phyloP scores from a whole-genome alignment of 2,329 filamentous ascomycete species.

The Fusarium scirpi region DNA sequence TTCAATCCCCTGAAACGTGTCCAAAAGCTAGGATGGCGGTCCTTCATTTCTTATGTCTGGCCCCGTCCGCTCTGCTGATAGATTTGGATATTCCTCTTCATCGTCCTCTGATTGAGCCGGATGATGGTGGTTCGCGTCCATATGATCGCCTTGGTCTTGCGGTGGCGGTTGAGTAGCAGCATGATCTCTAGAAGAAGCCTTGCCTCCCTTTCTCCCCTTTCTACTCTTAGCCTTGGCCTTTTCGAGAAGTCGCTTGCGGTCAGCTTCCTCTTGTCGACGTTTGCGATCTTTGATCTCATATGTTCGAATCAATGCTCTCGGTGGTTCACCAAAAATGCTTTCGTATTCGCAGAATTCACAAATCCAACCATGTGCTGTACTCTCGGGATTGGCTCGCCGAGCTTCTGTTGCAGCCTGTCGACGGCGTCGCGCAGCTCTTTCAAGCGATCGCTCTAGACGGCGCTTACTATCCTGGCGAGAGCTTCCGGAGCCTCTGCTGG shows the following conservation, averaged over 20 bases:
- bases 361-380: conserved; percentile 84
- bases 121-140: conserved; percentile 50
- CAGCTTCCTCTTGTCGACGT: conserved; percentile 84
- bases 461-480: conserved; percentile 71
- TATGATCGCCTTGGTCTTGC: conserved; percentile 38
- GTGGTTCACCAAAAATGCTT: conserved; percentile 89
- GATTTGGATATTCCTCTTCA: conserved; percentile 47
- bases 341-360: conserved; percentile 99
- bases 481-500: conserved; percentile 46
- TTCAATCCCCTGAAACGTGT: conserved; percentile 1
- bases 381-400: conserved; percentile 80
- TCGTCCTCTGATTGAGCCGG: conserved; percentile 56
- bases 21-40: conserved; percentile 27
- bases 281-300: conserved; percentile 96
- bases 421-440: conserved; percentile 80
- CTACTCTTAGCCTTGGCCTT: conserved; percentile 94
- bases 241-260: conserved; percentile 85
- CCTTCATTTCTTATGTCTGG: conserved; percentile 24
- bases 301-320: conserved; percentile 84
- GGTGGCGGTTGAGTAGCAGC: conserved; percentile 39
- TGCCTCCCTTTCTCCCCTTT: conserved; percentile 84
- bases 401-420: conserved; percentile 80
- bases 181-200: conserved; percentile 55
- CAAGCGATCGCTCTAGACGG: conserved; percentile 77
- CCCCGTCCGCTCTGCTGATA: conserved; percentile 33